Evolutionary conservation across 345 rosid genomes (phyloP).

Genomic region (Cardamine chenopodiifolia): DNA sequence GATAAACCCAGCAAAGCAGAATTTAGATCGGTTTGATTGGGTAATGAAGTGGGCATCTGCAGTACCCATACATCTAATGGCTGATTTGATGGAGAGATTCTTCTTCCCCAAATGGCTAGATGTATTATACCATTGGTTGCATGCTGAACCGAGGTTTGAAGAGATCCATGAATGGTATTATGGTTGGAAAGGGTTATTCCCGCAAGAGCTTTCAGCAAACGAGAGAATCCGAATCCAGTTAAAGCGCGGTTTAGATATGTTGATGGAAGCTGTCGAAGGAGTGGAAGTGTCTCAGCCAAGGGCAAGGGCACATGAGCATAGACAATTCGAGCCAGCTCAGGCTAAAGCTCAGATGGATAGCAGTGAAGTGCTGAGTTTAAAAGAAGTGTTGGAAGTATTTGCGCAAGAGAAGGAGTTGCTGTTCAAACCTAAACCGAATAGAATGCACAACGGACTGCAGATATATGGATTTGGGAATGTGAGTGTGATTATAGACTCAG

Average conservation of each 20-base stretch:
- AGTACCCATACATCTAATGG: slow-evolving; percentile 85
- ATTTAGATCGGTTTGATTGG: slow-evolving; percentile 74
- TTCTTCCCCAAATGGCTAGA: slow-evolving; percentile 91
- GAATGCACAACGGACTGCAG: slow-evolving; percentile 80
- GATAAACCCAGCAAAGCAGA: slow-evolving; percentile 77
- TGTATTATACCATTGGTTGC: slow-evolving; percentile 82
- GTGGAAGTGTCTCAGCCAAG: slow-evolving; percentile 73
- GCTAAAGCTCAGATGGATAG: slow-evolving; percentile 52
- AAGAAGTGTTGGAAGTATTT: slow-evolving; percentile 79
- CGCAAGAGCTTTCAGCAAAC: slow-evolving; percentile 77
- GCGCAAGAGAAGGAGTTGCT: slow-evolving; percentile 82
- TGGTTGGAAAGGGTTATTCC: slow-evolving; percentile 83
- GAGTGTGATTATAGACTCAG: slow-evolving; percentile 66
- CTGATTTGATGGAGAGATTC: slow-evolving; percentile 80
- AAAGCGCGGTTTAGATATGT: slow-evolving; percentile 72
- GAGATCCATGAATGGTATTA: slow-evolving; percentile 79
- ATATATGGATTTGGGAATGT: slow-evolving; percentile 87
- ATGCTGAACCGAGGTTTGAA: slow-evolving; percentile 66
- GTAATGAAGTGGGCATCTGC: slow-evolving; percentile 85
- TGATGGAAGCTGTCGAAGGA: slow-evolving; percentile 77
- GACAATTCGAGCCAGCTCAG: slow-evolving; percentile 63
- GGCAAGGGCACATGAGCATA: slow-evolving; percentile 56
- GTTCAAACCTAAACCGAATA: slow-evolving; percentile 76
- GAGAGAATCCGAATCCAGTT: slow-evolving; percentile 78
- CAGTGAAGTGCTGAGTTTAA: slow-evolving; percentile 62